A percentile compares a stretch with the other conserved stretches of the same genome.
Conservation (phyloP, 345 rosid genomes). For the Euphorbia lathyris region DNA sequence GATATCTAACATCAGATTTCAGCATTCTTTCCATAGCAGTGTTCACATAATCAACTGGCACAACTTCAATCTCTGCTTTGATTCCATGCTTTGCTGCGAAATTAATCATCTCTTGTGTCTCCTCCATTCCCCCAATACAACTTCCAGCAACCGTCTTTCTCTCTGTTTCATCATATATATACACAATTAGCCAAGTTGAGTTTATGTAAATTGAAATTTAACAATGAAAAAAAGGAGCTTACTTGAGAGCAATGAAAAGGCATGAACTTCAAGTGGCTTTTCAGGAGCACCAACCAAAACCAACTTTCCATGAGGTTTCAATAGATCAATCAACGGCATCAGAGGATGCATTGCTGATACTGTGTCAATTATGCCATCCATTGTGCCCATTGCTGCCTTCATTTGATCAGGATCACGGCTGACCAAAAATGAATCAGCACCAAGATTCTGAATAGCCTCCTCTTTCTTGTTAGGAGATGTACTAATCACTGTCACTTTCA, state of each 20-base stretch:
- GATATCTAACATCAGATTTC: slow-evolving; percentile 19
- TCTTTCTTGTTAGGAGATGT: slow-evolving; percentile 8
- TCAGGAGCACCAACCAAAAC: slow-evolving; percentile 49
- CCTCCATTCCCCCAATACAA: slow-evolving; percentile 54
- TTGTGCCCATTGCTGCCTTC: slow-evolving; percentile 15
- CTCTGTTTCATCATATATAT: slow-evolving; percentile 20
- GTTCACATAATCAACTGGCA: slow-evolving; percentile 17
- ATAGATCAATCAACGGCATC: slow-evolving; percentile 41
- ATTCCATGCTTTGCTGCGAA: slow-evolving; percentile 9
- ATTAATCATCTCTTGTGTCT: slow-evolving; percentile 47
- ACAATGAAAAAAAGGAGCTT: neutral
- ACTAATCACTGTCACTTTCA: slow-evolving; percentile 10
- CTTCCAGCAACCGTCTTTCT: slow-evolving; percentile 49
- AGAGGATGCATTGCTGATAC: slow-evolving; percentile 46
- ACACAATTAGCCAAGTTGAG: too few relatives aligned
- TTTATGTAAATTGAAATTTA: neutral
- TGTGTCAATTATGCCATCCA: slow-evolving; percentile 64
- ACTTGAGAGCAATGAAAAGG: slow-evolving; percentile 36
- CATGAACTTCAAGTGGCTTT: slow-evolving; percentile 40
- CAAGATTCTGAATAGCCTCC: slow-evolving; percentile 1
- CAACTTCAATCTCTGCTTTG: slow-evolving; percentile 10
- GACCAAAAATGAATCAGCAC: slow-evolving; percentile 22
- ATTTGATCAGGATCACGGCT: slow-evolving; percentile 11
- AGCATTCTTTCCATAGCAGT: slow-evolving; percentile 21
- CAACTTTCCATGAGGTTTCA: slow-evolving; percentile 51